Conservation (phyloP, 768 basidiomycete species). For the Suillus occidentalis region DNA sequence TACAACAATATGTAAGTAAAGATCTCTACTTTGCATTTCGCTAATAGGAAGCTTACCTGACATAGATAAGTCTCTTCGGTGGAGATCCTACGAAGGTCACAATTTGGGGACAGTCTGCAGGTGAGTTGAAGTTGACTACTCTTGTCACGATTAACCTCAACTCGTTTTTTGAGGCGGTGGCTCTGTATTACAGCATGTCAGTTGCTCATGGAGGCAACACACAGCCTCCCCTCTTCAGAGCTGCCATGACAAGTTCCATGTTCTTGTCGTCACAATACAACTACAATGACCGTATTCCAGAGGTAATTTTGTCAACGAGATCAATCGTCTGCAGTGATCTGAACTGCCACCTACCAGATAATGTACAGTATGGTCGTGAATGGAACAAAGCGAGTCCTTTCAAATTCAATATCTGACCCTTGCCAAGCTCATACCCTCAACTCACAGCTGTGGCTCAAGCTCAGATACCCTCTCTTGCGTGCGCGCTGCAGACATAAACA, state of each 20-base stretch:
- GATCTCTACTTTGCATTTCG: background rate
- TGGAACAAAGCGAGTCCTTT: slow-evolving; percentile 34
- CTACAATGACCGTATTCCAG: slow-evolving; percentile 42
- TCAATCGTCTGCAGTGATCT: background rate
- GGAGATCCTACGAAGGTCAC: slow-evolving; percentile 33
- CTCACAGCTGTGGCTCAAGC: slow-evolving; percentile 35
- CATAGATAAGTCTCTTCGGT: slow-evolving; percentile 33
- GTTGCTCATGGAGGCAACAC: slow-evolving; percentile 48
- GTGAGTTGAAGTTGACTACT: slow-evolving; percentile 3
- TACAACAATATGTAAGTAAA: slow-evolving; percentile 31
- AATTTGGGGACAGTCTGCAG: slow-evolving; percentile 36
- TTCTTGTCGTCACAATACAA: slow-evolving; percentile 47
- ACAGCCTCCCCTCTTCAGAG: slow-evolving; percentile 42
- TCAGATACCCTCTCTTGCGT: slow-evolving; percentile 41
- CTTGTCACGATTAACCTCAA: background rate
- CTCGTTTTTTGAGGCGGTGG: slow-evolving; percentile 37
- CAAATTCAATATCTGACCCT: background rate
- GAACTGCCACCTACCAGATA: slow-evolving; percentile 21
- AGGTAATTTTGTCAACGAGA: slow-evolving; percentile 26
- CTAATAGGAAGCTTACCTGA: background rate
- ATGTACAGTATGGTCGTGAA: slow-evolving; percentile 35
- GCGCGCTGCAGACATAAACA: slow-evolving; percentile 30
- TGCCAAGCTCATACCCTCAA: background rate
- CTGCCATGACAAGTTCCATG: slow-evolving; percentile 45
- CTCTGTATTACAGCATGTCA: slow-evolving; percentile 49